Evolutionary conservation across 1,284 basidiomycete genomes (phyloP).

Genomic region (Apiotrichum sp.): DNA sequence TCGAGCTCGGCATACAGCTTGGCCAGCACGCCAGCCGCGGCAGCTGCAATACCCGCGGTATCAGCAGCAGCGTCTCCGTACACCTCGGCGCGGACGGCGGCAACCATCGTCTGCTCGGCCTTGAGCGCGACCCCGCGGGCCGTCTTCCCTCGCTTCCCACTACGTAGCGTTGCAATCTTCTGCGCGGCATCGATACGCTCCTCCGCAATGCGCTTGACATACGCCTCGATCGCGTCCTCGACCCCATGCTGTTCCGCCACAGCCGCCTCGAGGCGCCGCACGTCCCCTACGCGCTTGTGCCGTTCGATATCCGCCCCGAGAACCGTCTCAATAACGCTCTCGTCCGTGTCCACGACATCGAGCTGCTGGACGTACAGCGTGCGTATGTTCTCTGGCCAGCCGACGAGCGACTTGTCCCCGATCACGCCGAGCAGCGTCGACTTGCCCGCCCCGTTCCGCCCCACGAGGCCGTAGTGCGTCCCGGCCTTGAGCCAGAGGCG

Average conservation of each 20-base stretch:
- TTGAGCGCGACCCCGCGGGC: slow-evolving; percentile 16
- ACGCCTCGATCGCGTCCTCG: not conserved
- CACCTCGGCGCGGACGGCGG: slow-evolving; percentile 7
- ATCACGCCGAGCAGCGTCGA: slow-evolving; percentile 49
- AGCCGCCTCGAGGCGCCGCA: slow-evolving; percentile 4
- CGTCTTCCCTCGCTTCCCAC: slow-evolving; percentile 16
- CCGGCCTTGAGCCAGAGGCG: slow-evolving; percentile 54
- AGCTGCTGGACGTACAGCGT: slow-evolving; percentile 70
- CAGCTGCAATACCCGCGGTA: too few species aligned
- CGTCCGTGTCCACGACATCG: slow-evolving; percentile 77
- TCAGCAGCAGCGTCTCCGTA: not conserved
- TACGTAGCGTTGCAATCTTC: slow-evolving; percentile 15
- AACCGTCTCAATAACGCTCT: not conserved
- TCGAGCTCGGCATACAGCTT: slow-evolving; percentile 32
- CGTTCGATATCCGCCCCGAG: slow-evolving; percentile 6
- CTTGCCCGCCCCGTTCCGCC: slow-evolving; percentile 58
- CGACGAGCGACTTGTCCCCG: slow-evolving; percentile 85
- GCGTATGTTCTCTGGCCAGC: slow-evolving; percentile 69
- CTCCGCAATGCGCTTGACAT: slow-evolving; percentile 3
- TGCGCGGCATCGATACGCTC: slow-evolving; percentile 12
- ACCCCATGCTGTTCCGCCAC: not conserved
- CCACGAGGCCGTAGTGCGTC: slow-evolving; percentile 54
- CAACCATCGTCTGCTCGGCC: slow-evolving; percentile 12
- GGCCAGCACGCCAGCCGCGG: slow-evolving; percentile 61
- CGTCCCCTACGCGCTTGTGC: slow-evolving; percentile 7